Base-by-base conservation (phyloP, 2,329 filamentous ascomycete genomes). In the Aureobasidium leucospermi region DNA sequence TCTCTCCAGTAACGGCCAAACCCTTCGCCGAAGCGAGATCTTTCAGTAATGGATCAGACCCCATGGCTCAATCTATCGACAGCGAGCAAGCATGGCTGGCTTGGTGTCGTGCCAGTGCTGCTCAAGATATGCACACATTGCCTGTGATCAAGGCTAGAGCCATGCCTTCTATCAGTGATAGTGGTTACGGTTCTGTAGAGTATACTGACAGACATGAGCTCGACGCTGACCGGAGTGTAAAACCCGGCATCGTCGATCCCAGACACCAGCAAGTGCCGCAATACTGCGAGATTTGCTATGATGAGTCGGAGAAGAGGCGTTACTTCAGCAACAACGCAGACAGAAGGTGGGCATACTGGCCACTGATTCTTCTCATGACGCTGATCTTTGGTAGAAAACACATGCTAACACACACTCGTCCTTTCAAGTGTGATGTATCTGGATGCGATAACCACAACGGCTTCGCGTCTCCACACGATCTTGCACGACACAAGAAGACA, bases 401-500 rank as follows among this genome's bases (percentile, higher is more conserved):
- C 31, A 53, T 52, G 58, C 16, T 45, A 4, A 52, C 48, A 28
- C 58, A 59, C 47, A 59, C 46, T 36, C 43, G 48, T 28, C 58
- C 58, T 11, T 53, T 48, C 31, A 52, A 59, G 34, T 59, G 58
- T 39, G 47, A 59, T 38, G 46, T 52, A 3, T 19, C 15, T 3
- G 47, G 39, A n/a, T 59, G 58, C n/a, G 41, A 52, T 15, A 59
- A 59, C 11, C 43, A 43, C 10, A 58, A 42, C 11, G 58, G 58
- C 16, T 59, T 59, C 15, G 58, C 58, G 15, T 59, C 58, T 31
- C 39, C 58, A 2, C 46, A 59, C 38, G 58, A 59, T 15, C 39
- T 59, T 15, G 58, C 46, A 28, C 46, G 58, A n/a, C 58, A 59
- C 47, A 53, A 51, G 47, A 59, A 53, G 39, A 53, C 39, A n/a